Conservation (phyloP, 805 yeast genomes). For the Zygosaccharomyces pseudorouxii region DNA sequence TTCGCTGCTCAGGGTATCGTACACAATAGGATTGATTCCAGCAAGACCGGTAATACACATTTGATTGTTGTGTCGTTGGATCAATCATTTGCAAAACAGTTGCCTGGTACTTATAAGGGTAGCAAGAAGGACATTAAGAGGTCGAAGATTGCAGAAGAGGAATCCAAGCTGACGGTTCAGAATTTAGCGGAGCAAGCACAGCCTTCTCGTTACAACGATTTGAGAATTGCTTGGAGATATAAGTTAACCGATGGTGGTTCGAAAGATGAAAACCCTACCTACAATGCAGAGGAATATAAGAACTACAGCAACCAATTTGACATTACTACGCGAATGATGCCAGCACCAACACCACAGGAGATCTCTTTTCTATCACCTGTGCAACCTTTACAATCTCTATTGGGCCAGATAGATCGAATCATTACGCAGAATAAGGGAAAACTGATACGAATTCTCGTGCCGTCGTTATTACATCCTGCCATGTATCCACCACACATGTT, state of each 20-base stretch:
- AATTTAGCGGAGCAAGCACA: conserved; percentile 45
- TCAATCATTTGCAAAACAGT: conserved; percentile 55
- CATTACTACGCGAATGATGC: conserved; percentile 63
- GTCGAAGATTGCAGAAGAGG: conserved; percentile 50
- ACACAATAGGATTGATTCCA: conserved; percentile 47
- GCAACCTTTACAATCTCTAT: conserved; percentile 29
- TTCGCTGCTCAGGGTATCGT: conserved; percentile 74
- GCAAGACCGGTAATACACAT: conserved; percentile 45
- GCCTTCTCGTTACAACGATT: conserved; percentile 38
- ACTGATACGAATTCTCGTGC: conserved; percentile 63
- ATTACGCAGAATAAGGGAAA: conserved; percentile 42
- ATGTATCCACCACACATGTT: conserved; percentile 53
- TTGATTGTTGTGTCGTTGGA: conserved; percentile 59
- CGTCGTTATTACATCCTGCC: conserved; percentile 77
- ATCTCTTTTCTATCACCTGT: conserved; percentile 49
- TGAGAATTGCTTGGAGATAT: conserved; percentile 94
- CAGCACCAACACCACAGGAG: conserved; percentile 61
- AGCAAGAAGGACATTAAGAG: conserved; percentile 61
- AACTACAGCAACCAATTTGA: conserved; percentile 67
- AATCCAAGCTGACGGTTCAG: conserved; percentile 62
- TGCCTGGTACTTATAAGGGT: conserved; percentile 77
- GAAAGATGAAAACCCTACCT: conserved; percentile 10
- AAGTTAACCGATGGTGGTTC: conserved; percentile 45
- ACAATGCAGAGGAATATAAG: conserved; percentile 39
- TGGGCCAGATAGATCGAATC: conserved; percentile 41